A percentile compares a stretch with the other conserved stretches of the same genome.
Evolutionary conservation across 202 grass and related monocot species (phyloP).

Genomic region (Elaeis oleifera): DNA sequence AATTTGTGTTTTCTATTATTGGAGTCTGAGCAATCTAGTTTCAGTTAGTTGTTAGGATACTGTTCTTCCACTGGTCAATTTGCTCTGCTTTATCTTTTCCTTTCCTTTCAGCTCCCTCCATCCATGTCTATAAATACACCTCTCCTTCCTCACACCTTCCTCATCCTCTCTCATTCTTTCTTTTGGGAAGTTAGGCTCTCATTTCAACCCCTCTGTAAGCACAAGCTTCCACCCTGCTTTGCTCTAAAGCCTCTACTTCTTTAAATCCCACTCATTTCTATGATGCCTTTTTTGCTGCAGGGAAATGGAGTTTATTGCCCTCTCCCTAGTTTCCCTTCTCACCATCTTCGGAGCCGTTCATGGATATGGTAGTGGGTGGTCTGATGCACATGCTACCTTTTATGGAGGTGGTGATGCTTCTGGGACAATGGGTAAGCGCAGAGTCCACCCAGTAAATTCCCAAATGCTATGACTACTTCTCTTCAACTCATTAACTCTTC

Average conservation of each 20-base stretch:
- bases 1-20: neutral
- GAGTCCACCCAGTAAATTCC: neutral
- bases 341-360: conserved; percentile 12
- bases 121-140: conserved; percentile 37
- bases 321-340: conserved; percentile 27
- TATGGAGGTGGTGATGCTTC: conserved; percentile 58
- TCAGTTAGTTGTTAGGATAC: conserved; percentile 7
- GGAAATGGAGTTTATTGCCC: conserved; percentile 41
- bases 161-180: neutral
- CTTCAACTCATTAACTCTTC: too few species aligned
- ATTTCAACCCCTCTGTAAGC: neutral
- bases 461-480: too few species aligned
- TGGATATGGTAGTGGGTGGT: conserved; percentile 20
- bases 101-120: neutral
- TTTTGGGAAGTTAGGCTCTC: too few species aligned
- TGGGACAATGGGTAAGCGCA: conserved; percentile 52
- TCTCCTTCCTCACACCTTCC: conserved; percentile 31
- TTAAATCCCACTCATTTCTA: neutral
- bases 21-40: conserved; percentile 11
- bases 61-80: conserved; percentile 14
- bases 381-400: conserved; percentile 38
- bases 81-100: neutral
- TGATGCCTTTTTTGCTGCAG: conserved; percentile 1
- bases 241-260: neutral
- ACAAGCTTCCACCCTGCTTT: conserved; percentile 1